Conservation (phyloP, 1,284 basidiomycete genomes). For the Mycosarcoma mackinlayi region DNA sequence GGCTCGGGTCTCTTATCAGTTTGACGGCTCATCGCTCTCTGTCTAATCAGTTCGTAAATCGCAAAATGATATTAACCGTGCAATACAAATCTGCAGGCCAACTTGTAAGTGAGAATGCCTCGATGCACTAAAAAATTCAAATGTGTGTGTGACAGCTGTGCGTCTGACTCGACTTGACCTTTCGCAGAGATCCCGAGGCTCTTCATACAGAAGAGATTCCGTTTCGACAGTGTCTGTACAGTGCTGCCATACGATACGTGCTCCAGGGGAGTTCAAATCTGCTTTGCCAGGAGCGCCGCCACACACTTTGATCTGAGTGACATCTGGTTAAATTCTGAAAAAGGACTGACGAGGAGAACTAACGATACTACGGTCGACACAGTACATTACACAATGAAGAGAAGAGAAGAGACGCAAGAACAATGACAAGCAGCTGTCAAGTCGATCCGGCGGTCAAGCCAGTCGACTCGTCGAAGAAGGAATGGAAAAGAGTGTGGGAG, state of each 20-base stretch:
- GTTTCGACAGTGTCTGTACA: too few species aligned
- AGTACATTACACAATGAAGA: constrained; percentile 19
- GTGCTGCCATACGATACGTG: too few species aligned
- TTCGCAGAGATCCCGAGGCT: too few species aligned
- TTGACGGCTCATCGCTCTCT: constrained; percentile 20
- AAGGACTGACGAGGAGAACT: neutral
- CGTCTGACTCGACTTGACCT: constrained; percentile 21
- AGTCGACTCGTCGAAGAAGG: neutral
- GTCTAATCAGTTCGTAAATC: neutral
- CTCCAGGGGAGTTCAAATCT: too few species aligned
- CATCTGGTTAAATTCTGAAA: neutral
- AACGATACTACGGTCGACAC: constrained; percentile 14
- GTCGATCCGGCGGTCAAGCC: constrained; percentile 8
- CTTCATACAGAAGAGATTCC: too few species aligned
- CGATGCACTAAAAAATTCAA: constrained; percentile 11
- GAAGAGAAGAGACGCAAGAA: neutral
- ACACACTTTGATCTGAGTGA: too few species aligned
- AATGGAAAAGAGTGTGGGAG: constrained; percentile 1
- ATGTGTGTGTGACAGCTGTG: constrained; percentile 12
- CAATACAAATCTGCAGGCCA: constrained; percentile 9
- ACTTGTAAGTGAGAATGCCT: constrained; percentile 15
- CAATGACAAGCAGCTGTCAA: constrained; percentile 1
- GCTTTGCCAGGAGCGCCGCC: too few species aligned
- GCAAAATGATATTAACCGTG: neutral
- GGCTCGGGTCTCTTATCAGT: constrained; percentile 35